phyloP scores from a whole-genome alignment of 768 basidiomycete genomes.

The Kwoniella newhampshirensis region DNA sequence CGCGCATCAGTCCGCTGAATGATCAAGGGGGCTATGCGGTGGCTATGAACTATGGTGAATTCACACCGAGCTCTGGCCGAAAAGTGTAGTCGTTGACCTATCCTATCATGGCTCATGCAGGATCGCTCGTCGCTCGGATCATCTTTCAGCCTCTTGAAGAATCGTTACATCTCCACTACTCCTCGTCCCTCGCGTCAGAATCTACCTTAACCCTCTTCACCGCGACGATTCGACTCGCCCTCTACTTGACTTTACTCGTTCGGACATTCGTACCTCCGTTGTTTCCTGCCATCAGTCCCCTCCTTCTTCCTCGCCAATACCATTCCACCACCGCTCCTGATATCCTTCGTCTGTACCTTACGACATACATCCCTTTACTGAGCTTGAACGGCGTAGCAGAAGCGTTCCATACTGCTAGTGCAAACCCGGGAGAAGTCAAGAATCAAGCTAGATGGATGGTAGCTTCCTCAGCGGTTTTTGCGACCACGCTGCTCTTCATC shows the following conservation, averaged over 20 bases:
- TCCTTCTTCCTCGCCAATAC: conserved; percentile 64
- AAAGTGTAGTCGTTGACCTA: neutral
- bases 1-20: conserved; percentile 73
- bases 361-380: conserved; percentile 81
- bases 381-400: conserved; percentile 89
- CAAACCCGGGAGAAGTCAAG: conserved; percentile 66
- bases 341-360: conserved; percentile 74
- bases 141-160: conserved; percentile 96
- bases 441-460: conserved; percentile 74
- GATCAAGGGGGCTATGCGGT: conserved; percentile 95
- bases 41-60: conserved; percentile 88
- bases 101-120: conserved; percentile 55
- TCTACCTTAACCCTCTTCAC: conserved; percentile 58
- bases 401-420: conserved; percentile 81
- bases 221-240: conserved; percentile 65
- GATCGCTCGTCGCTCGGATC: conserved; percentile 87
- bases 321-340: conserved; percentile 73
- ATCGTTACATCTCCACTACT: conserved; percentile 83
- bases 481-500: conserved; percentile 59
- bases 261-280: conserved; percentile 74
- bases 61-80: neutral
- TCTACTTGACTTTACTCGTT: conserved; percentile 67
- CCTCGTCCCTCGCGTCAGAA: conserved; percentile 52
- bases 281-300: conserved; percentile 65
- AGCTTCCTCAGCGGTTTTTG: conserved; percentile 69